Conservation (phyloP, 1,139 yeast genomes). For the Wickerhamomyces sp. region DNA sequence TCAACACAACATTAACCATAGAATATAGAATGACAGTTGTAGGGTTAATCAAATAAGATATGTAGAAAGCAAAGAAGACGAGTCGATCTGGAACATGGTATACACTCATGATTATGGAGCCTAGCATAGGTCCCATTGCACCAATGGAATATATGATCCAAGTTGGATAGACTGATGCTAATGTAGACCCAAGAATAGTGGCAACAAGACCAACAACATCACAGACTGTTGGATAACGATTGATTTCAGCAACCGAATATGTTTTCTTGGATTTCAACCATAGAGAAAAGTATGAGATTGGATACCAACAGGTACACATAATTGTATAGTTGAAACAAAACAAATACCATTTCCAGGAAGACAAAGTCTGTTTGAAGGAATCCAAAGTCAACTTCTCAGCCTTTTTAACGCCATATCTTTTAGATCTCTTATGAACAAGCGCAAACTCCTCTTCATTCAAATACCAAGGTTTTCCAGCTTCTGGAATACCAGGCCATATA, state of each 20-base stretch:
- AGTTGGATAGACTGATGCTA: slow-evolving; percentile 27
- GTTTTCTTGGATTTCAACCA: slow-evolving; percentile 13
- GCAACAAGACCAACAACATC: slow-evolving; percentile 10
- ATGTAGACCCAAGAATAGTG: slow-evolving; percentile 7
- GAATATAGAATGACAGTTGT: slow-evolving; percentile 5
- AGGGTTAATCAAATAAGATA: slow-evolving; percentile 29
- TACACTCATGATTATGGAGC: slow-evolving; percentile 30
- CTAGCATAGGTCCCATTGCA: slow-evolving; percentile 9
- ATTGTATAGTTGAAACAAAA: slow-evolving; percentile 3
- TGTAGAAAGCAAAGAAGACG: slow-evolving; percentile 25
- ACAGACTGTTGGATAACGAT: slow-evolving; percentile 16
- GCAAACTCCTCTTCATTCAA: neutral
- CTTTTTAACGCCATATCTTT: slow-evolving; percentile 4
- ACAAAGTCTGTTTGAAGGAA: slow-evolving; percentile 2
- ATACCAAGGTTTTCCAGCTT: slow-evolving; percentile 2
- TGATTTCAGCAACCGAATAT: slow-evolving; percentile 15
- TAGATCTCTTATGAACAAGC: neutral
- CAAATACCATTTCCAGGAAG: slow-evolving; percentile 5
- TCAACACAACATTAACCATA: slow-evolving; percentile 2
- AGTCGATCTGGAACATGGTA: slow-evolving; percentile 29
- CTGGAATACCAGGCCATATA: slow-evolving; percentile 3
- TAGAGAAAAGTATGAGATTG: slow-evolving; percentile 14
- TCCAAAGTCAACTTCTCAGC: slow-evolving; percentile 2
- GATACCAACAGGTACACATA: slow-evolving; percentile 10
- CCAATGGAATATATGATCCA: slow-evolving; percentile 20